Percentiles rank a stretch among this genome's conserved stretches.
Evolutionary conservation across 169 alveolate genomes (phyloP).

Genomic region (Plasmodium chabaudi): DNA sequence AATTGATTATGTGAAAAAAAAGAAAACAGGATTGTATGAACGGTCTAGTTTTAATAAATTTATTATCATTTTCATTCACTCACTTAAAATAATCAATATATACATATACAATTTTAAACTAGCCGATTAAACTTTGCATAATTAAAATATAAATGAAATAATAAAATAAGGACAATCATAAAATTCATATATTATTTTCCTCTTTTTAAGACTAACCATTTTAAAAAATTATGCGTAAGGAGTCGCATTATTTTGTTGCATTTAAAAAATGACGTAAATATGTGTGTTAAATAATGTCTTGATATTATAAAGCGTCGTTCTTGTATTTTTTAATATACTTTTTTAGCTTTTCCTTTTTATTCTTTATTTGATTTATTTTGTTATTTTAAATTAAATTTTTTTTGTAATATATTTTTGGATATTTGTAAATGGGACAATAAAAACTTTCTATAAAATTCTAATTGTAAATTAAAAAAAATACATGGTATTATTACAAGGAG

Average conservation of each 20-base stretch:
- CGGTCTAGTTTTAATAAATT: too few relatives aligned
- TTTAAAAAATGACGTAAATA: conserved; percentile 13
- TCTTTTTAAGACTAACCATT: conserved; percentile 79
- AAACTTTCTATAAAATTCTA: background rate
- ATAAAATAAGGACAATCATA: too few relatives aligned
- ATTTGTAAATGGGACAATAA: background rate
- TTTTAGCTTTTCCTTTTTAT: background rate
- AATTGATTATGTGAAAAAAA: too few relatives aligned
- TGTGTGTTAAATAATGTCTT: background rate
- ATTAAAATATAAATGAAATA: too few relatives aligned
- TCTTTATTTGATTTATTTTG: background rate
- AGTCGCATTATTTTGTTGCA: conserved; percentile 78
- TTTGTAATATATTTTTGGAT: background rate
- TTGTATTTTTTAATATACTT: background rate
- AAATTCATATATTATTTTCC: too few relatives aligned
- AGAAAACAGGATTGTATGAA: too few relatives aligned
- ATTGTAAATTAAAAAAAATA: background rate
- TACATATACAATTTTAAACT: too few relatives aligned
- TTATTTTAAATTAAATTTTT: background rate
- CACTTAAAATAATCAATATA: too few relatives aligned
- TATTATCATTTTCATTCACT: too few relatives aligned
- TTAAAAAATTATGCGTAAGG: conserved; percentile 85
- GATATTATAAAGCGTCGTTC: background rate
- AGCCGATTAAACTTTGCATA: too few relatives aligned
- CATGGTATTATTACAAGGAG: background rate